phyloP scores from a whole-genome alignment of 257 asterid species.

The Jasminum sambac region DNA sequence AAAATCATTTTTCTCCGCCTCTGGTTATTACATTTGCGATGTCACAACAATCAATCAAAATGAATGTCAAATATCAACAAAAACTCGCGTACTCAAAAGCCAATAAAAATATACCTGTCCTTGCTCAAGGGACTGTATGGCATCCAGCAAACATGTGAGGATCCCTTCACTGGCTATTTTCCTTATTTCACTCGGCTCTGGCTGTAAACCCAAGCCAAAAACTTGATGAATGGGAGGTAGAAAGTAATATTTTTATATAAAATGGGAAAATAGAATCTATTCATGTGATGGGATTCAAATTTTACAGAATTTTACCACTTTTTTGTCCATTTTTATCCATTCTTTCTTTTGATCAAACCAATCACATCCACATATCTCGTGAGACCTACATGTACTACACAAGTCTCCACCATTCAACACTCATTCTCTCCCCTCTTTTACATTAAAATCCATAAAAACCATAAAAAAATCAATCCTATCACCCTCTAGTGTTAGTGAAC shows the following conservation, averaged over 20 bases:
- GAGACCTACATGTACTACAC: too few relatives aligned
- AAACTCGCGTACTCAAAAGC: background rate
- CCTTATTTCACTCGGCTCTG: slow-evolving; percentile 69
- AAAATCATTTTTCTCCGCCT: background rate
- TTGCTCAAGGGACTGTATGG: slow-evolving; percentile 70
- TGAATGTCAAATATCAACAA: background rate
- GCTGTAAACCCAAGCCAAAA: slow-evolving; percentile 46
- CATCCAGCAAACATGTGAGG: slow-evolving; percentile 83
- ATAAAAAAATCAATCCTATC: too few relatives aligned
- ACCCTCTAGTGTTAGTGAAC: too few relatives aligned
- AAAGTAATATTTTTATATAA: background rate
- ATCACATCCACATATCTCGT: too few relatives aligned
- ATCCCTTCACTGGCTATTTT: slow-evolving; percentile 90
- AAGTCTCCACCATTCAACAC: too few relatives aligned
- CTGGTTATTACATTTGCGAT: background rate
- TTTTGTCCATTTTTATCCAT: too few relatives aligned
- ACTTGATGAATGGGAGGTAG: slow-evolving; percentile 11
- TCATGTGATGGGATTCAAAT: too few relatives aligned
- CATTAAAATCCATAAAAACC: too few relatives aligned
- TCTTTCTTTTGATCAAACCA: too few relatives aligned
- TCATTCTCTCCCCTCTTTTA: too few relatives aligned
- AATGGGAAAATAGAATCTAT: background rate
- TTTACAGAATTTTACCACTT: too few relatives aligned
- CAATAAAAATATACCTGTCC: slow-evolving; percentile 49
- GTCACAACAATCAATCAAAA: background rate